A percentile compares a stretch with the other conserved stretches of the same genome.
phyloP scores from a whole-genome alignment of 352 stramenopile species.

The Globisporangium yorkense region DNA sequence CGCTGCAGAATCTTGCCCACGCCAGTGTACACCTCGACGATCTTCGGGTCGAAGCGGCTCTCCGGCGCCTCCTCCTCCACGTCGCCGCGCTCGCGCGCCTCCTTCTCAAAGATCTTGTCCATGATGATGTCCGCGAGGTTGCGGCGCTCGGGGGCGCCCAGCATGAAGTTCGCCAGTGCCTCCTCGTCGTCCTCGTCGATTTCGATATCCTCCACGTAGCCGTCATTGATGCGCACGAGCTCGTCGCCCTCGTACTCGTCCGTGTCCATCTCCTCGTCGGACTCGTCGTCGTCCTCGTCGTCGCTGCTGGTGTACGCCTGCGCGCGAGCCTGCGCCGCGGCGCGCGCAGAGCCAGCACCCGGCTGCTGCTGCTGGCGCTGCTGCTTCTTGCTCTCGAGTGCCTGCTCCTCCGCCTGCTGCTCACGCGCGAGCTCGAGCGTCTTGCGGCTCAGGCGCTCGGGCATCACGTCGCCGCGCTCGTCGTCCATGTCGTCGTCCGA shows the following conservation, averaged over 20 bases:
- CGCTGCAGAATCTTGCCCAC: conserved; percentile 96
- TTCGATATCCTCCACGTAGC: conserved; percentile 89
- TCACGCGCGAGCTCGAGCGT: conserved; percentile 70
- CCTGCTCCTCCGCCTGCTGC: conserved; percentile 78
- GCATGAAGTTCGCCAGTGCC: conserved; percentile 84
- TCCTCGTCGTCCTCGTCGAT: conserved; percentile 86
- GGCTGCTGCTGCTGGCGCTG: conserved; percentile 11
- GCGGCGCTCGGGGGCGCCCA: conserved; percentile 74
- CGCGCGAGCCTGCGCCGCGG: conserved; percentile 14
- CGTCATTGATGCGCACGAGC: conserved; percentile 87
- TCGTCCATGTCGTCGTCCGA: conserved; percentile 56
- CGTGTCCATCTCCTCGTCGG: conserved; percentile 84
- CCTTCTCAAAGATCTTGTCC: conserved; percentile 98
- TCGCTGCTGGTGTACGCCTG: conserved; percentile 56
- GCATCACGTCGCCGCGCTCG: conserved; percentile 59
- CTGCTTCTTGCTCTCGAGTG: conserved; percentile 32
- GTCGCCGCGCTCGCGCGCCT: conserved; percentile 79
- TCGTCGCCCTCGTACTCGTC: conserved; percentile 88
- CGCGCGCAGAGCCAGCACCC: conserved; percentile 12
- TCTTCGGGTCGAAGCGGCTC: conserved; percentile 89
- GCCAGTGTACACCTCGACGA: conserved; percentile 98
- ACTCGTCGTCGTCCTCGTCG: conserved; percentile 56
- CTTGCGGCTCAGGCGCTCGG: conserved; percentile 76
- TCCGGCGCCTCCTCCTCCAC: conserved; percentile 52
- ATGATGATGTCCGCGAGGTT: conserved; percentile 99